A percentile compares a stretch with the other conserved stretches of the same genome.
phyloP scores from a whole-genome alignment of 495 filamentous ascomycete species.

The Apiosordaria backusii region DNA sequence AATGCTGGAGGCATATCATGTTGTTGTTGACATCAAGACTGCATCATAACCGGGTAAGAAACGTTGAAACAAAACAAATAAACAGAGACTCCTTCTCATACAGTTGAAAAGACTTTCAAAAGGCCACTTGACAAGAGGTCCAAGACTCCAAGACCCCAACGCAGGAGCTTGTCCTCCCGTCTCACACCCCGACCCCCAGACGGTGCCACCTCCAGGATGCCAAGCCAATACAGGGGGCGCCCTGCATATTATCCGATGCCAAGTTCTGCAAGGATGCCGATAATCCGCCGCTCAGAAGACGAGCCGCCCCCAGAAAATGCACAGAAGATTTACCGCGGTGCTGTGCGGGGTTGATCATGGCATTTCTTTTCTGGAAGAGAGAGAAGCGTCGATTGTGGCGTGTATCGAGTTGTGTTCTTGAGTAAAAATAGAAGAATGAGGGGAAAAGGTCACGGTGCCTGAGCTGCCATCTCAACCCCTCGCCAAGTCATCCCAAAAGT shows the following conservation, averaged over 20 bases:
- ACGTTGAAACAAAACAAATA: not conserved
- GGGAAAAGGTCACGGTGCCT: not conserved
- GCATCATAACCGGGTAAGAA: not conserved
- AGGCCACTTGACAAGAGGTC: not conserved
- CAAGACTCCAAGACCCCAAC: not conserved
- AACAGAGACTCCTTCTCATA: not conserved
- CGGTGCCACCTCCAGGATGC: not conserved
- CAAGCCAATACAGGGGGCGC: constrained; percentile 3
- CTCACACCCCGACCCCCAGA: not conserved
- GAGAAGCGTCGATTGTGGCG: not conserved
- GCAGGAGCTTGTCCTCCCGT: constrained; percentile 1
- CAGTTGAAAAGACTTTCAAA: not conserved
- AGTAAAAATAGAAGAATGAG: not conserved
- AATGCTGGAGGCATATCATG: not conserved
- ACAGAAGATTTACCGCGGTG: not conserved
- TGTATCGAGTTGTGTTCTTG: not conserved
- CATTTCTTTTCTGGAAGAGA: not conserved
- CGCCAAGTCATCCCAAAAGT: not conserved
- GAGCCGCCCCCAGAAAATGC: not conserved
- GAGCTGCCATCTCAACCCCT: not conserved
- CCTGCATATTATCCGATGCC: not conserved
- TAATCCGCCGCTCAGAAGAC: not conserved
- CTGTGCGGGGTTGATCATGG: not conserved
- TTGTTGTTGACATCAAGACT: not conserved
- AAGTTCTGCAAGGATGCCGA: not conserved